Conservation (phyloP, 164 flowering plant species). For the Kalanchoe fedtschenkoi region DNA sequence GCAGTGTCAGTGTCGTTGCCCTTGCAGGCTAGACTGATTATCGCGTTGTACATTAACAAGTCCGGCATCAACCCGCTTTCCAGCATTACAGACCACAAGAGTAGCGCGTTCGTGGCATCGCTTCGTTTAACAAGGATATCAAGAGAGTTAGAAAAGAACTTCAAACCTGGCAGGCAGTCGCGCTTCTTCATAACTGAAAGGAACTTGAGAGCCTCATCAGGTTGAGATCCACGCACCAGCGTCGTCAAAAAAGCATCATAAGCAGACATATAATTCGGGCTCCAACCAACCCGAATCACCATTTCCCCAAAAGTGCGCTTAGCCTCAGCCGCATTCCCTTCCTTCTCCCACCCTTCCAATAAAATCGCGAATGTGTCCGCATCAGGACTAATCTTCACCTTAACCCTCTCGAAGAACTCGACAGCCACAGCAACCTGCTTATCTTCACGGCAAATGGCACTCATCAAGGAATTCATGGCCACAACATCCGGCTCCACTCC, state of each 20-base stretch:
- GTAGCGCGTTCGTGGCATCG: constrained; percentile 29
- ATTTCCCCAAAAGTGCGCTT: constrained; percentile 66
- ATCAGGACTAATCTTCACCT: constrained; percentile 43
- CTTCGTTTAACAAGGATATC: constrained; percentile 44
- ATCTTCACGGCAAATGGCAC: constrained; percentile 50
- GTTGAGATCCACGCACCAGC: constrained; percentile 35
- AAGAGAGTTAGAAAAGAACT: constrained; percentile 59
- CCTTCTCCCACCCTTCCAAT: constrained; percentile 72
- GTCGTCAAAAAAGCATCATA: constrained; percentile 57
- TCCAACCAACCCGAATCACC: constrained; percentile 66
- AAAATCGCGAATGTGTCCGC: constrained; percentile 55
- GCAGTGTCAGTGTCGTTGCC: no score
- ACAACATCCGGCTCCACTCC: constrained; percentile 47
- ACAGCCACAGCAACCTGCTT: constrained; percentile 28
- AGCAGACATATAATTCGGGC: constrained; percentile 36
- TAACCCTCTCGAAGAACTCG: constrained; percentile 44
- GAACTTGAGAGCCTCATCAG: constrained; percentile 48
- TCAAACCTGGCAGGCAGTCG: constrained; percentile 67
- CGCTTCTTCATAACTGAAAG: constrained; percentile 49
- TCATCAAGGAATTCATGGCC: constrained; percentile 55
- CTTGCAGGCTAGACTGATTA: constrained; percentile 57
- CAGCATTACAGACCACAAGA: constrained; percentile 58
- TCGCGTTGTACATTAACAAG: constrained; percentile 52
- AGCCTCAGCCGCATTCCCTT: constrained; percentile 51
- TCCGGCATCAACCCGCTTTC: constrained; percentile 52